A percentile compares a stretch with the other conserved stretches of the same genome.
These are phyloP conservation scores for Salix dunnii DNA, from an alignment of 345 rosid species.

Conservation along the genomic window DNA sequence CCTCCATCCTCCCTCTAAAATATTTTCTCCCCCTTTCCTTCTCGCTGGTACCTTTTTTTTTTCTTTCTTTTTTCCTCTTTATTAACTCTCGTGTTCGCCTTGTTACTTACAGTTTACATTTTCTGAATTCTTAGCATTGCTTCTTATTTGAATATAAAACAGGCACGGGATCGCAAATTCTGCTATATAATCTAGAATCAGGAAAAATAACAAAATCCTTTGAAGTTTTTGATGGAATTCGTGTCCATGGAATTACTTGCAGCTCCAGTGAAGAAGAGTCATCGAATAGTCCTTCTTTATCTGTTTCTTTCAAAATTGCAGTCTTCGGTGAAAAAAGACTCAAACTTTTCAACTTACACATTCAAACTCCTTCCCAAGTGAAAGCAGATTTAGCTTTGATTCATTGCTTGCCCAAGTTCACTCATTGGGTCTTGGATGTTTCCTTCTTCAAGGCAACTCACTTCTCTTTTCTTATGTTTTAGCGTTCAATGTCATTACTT, in stretches of 20 bases:
- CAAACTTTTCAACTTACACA: constrained; percentile 46
- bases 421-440: constrained; percentile 76
- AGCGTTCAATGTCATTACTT: not conserved
- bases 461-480: not conserved
- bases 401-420: constrained; percentile 64
- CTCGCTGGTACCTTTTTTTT: constrained; percentile 46
- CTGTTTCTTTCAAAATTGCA: constrained; percentile 38
- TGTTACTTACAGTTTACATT: not conserved
- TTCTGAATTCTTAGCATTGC: not conserved
- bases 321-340: constrained; percentile 75
- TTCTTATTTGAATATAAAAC: constrained; percentile 1
- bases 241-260: constrained; percentile 75
- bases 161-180: constrained; percentile 84
- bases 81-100: not conserved
- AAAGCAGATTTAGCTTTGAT: constrained; percentile 37
- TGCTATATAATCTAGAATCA: constrained; percentile 54
- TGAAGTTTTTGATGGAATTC: constrained; percentile 77
- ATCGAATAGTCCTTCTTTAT: not conserved
- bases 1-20: constrained; percentile 50
- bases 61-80: not conserved
- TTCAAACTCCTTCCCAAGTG: constrained; percentile 27
- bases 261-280: not conserved
- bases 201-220: constrained; percentile 52
- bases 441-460: constrained; percentile 57
- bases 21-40: constrained; percentile 53